Base-by-base conservation (phyloP, 495 filamentous ascomycete genomes). In the Thermochaetoides thermophila region DNA sequence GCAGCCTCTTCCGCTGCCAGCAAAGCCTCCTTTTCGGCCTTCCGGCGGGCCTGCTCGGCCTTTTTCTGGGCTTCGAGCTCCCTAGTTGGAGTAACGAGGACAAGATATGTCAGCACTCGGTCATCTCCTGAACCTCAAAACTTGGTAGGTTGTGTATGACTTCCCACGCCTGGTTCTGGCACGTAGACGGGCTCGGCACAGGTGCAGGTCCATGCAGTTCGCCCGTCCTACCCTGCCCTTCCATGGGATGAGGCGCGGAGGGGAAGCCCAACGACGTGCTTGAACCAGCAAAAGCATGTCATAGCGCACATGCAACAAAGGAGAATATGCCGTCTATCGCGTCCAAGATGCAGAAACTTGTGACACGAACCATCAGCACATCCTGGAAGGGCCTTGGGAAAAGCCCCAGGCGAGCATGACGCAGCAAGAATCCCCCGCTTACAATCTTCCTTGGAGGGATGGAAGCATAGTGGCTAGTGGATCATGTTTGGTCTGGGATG, bases 1-100 rank as follows among this genome's bases (percentile, higher is more conserved):
- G 64, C 69, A 51, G 77, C 76, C 56, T 94, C 89, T 55, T 97
- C 89, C 44, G 77, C 85, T 31, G 69, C 74, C n/a, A 85, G 64
- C 13, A 81, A 59, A 6, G 85, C 81, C 12, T 86, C 85, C 14
- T 74, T 75, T 44, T 94, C 85, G 25, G 83, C 84, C 52, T 91
- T 92, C 56, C 87, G 92, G 30, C 76, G 73, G 1, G 83, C 83
- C 16, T 66, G 71, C 54, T 94, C 84, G 38, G 77, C 78, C 48
- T 84, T 84, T 61, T 93, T 95, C 29, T 73, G 70, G 27, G 79
- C 84, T 40, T 81, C 79, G 32, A 81, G 76, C 42, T 91, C 84
- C 55, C 83, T 92, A 46, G 25, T 30, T 2, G 26, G 11, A 6
- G 21, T 24, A 3, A 37, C 17, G 18, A 10, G 17, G 25, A 26